phyloP scores from a whole-genome alignment of 148 eudicot genomes.

The Rhododendron mucronatum region DNA sequence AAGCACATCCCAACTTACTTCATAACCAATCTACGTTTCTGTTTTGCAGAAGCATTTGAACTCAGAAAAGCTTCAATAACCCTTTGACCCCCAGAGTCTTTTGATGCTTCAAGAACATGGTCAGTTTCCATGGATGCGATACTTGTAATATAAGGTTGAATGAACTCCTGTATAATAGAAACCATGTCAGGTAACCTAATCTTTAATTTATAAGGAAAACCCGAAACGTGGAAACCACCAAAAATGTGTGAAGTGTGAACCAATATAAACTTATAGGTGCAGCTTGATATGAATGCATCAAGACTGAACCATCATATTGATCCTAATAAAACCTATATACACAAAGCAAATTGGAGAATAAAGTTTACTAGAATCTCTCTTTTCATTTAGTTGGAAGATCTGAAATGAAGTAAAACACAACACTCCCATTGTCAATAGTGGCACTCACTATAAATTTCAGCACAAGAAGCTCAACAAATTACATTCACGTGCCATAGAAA shows the following conservation, averaged over 20 bases:
- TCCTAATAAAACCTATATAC: not conserved
- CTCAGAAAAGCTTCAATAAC: constrained; percentile 84
- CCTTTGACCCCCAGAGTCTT: constrained; percentile 80
- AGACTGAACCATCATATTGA: not conserved
- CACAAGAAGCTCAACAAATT: not conserved
- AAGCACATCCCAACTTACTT: constrained; percentile 40
- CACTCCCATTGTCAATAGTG: not conserved
- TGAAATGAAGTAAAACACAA: not conserved
- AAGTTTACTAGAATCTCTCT: not conserved
- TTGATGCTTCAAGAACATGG: constrained; percentile 53
- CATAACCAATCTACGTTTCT: constrained; percentile 64
- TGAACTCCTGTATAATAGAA: constrained; percentile 52
- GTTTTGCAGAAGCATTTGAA: constrained; percentile 66
- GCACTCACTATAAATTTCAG: not conserved
- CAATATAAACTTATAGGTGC: not conserved
- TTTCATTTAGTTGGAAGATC: not conserved
- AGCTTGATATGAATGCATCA: not conserved
- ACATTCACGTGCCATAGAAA: not conserved
- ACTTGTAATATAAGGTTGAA: constrained; percentile 72
- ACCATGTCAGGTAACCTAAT: not conserved
- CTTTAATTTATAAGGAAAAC: not conserved
- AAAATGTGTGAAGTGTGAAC: not conserved
- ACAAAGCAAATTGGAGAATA: not conserved
- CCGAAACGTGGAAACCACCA: not conserved
- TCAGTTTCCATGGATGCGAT: constrained; percentile 73